A percentile compares a stretch with the other conserved stretches of the same genome.
These are phyloP conservation scores for Leccinum variicolor DNA, from an alignment of 768 basidiomycete genomes.

Conservation along the genomic window DNA sequence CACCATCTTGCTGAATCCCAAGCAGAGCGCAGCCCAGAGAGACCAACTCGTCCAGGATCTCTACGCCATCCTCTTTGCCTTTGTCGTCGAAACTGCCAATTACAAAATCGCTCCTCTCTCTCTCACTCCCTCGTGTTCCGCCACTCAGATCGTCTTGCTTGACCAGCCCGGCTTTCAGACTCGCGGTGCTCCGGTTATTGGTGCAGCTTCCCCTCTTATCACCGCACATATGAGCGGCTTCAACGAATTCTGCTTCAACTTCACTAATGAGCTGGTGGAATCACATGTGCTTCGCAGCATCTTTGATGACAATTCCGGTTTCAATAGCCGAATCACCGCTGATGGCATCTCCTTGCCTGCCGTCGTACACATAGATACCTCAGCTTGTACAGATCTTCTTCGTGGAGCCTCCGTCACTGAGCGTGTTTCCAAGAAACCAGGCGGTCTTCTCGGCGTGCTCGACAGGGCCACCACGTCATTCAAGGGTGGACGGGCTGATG, in stretches of 20 bases:
- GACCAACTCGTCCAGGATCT: conserved; percentile 55
- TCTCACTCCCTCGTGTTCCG: conserved; percentile 36
- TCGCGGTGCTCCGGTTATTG: conserved; percentile 41
- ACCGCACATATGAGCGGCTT: conserved; percentile 55
- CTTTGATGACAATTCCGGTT: conserved; percentile 49
- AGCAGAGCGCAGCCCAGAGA: conserved; percentile 50
- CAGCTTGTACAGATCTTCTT: conserved; percentile 54
- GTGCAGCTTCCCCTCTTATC: conserved; percentile 48
- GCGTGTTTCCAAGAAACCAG: conserved; percentile 47
- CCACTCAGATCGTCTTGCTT: conserved; percentile 49
- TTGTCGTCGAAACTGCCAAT: conserved; percentile 62
- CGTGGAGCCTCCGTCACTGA: conserved; percentile 50
- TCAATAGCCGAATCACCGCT: conserved; percentile 41
- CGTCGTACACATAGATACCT: conserved; percentile 51
- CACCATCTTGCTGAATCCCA: conserved; percentile 50
- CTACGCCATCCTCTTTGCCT: conserved; percentile 62
- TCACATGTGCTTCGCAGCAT: conserved; percentile 50
- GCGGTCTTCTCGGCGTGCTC: conserved; percentile 55
- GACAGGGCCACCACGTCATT: conserved; percentile 48
- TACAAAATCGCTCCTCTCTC: conserved; percentile 49
- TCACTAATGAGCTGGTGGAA: conserved; percentile 56
- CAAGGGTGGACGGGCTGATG: conserved; percentile 49
- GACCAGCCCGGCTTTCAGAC: conserved; percentile 59
- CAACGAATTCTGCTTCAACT: conserved; percentile 61
- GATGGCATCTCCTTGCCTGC: conserved; percentile 53